phyloP scores from a whole-genome alignment of 331 rosid species.

The Arachis monticola region DNA sequence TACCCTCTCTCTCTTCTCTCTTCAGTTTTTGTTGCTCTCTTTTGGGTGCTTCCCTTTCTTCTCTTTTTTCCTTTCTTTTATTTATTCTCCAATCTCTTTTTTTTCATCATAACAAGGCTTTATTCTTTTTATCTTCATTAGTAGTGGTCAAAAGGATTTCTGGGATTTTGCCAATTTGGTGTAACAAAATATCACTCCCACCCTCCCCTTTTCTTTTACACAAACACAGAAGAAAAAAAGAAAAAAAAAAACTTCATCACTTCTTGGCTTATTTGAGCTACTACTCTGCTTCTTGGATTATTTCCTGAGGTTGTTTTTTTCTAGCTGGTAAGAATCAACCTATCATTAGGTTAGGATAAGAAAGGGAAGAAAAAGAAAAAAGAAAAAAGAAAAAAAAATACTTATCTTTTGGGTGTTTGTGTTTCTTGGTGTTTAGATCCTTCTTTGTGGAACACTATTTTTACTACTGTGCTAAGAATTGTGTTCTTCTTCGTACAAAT shows the following conservation, averaged over 20 bases:
- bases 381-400: background rate
- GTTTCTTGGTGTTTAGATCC: conserved; percentile 22
- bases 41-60: conserved; percentile 29
- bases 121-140: conserved; percentile 12
- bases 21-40: conserved; percentile 19
- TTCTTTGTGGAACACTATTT: background rate
- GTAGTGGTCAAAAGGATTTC: conserved; percentile 24
- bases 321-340: conserved; percentile 34
- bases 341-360: background rate
- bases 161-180: conserved; percentile 50
- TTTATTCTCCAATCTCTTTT: background rate
- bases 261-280: background rate
- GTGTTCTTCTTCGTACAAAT: conserved; percentile 8
- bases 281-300: background rate
- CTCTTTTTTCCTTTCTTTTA: background rate
- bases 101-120: background rate
- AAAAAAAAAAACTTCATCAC: background rate
- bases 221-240: too few relatives aligned
- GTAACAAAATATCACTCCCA: conserved; percentile 26
- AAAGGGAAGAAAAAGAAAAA: background rate
- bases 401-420: background rate
- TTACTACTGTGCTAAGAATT: background rate
- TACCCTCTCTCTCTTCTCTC: conserved; percentile 3
- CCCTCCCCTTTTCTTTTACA: background rate
- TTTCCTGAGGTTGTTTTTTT: conserved; percentile 13